Conservation (phyloP, 495 filamentous ascomycete species). For the Penicillium parvum region DNA sequence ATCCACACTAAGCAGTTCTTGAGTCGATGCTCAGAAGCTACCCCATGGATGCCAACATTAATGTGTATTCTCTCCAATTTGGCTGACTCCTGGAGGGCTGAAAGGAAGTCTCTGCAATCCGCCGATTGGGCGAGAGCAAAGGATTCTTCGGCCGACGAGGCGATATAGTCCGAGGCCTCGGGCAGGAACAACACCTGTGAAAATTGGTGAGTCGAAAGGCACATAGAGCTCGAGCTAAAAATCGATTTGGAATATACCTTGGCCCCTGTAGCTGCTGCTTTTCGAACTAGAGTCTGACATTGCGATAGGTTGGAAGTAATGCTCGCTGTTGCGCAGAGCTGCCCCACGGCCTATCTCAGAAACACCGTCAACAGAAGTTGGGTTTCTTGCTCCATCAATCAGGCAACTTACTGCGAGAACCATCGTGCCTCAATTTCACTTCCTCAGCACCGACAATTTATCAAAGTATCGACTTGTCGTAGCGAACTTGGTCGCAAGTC, state of each 20-base stretch:
- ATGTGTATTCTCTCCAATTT: slow-evolving; percentile 58
- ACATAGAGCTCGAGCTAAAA: no score
- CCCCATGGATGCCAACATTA: slow-evolving; percentile 86
- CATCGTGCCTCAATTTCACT: slow-evolving; percentile 17
- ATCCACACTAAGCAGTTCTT: slow-evolving; percentile 70
- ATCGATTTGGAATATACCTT: slow-evolving; percentile 57
- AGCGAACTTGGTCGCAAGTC: neutral
- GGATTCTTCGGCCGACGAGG: slow-evolving; percentile 58
- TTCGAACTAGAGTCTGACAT: slow-evolving; percentile 65
- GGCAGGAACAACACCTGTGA: slow-evolving; percentile 80
- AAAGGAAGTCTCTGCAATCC: slow-evolving; percentile 58
- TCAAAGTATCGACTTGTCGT: neutral
- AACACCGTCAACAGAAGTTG: no score
- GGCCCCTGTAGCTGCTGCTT: slow-evolving; percentile 69
- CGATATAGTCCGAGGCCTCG: slow-evolving; percentile 89
- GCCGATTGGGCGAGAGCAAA: slow-evolving; percentile 60
- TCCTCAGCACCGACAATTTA: neutral
- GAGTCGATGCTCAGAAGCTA: slow-evolving; percentile 52
- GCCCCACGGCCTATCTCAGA: slow-evolving; percentile 68
- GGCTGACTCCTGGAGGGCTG: slow-evolving; percentile 66
- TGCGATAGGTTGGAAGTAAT: slow-evolving; percentile 75
- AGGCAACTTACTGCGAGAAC: slow-evolving; percentile 32
- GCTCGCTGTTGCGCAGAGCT: slow-evolving; percentile 77
- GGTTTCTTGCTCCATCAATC: neutral
- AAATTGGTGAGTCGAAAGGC: no score